These are phyloP conservation scores for Viola odorata DNA, from an alignment of 345 rosid genomes.

Conservation along the genomic window DNA sequence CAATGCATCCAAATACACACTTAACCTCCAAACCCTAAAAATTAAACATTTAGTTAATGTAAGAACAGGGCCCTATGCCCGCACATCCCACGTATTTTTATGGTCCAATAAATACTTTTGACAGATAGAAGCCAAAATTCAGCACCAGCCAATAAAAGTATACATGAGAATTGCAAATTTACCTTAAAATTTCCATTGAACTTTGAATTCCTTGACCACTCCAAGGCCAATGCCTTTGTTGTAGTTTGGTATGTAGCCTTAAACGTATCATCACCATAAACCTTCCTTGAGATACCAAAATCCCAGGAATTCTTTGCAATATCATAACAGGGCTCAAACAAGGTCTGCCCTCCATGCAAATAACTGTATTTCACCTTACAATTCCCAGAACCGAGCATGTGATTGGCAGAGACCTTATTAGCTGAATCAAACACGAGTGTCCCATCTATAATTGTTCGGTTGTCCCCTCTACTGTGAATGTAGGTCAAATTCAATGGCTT, in stretches of 20 bases:
- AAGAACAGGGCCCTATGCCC: not conserved
- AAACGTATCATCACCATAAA: conserved; percentile 54
- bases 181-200: conserved; percentile 69
- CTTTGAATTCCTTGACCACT: conserved; percentile 69
- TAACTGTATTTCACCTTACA: conserved; percentile 83
- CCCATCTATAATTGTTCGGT: conserved; percentile 69
- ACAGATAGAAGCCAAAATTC: not conserved
- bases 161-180: not conserved
- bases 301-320: conserved; percentile 78
- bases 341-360: conserved; percentile 51
- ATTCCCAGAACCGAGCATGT: conserved; percentile 62
- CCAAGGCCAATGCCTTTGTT: conserved; percentile 62
- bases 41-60: not conserved
- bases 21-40: not conserved
- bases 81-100: no score
- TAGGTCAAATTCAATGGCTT: conserved; percentile 81
- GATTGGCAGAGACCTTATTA: conserved; percentile 73
- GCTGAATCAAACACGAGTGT: conserved; percentile 49
- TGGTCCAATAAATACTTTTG: no score
- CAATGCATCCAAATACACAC: not conserved
- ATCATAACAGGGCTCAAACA: conserved; percentile 78
- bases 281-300: conserved; percentile 54
- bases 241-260: conserved; percentile 78
- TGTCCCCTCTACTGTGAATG: conserved; percentile 61
- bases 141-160: not conserved